Conservation (phyloP, 257 asterid genomes). For the Solanum lycopersicoides region DNA sequence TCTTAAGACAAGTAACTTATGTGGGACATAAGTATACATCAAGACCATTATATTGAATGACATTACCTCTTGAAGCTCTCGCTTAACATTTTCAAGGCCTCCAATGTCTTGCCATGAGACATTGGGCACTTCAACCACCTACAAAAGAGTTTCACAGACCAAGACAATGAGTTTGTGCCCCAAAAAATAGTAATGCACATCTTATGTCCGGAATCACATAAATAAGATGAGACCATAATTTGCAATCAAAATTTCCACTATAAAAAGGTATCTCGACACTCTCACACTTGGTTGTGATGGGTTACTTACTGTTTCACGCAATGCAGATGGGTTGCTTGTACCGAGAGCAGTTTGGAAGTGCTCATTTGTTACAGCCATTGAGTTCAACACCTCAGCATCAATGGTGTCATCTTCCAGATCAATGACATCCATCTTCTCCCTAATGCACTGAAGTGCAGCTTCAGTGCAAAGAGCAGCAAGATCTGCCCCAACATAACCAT, state of each 20-base stretch:
- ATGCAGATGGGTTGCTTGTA: constrained; percentile 52
- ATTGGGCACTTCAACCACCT: constrained; percentile 49
- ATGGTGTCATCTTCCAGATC: constrained; percentile 49
- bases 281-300: not conserved
- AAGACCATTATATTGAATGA: not conserved
- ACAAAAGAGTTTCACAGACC: not conserved
- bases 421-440: constrained; percentile 58
- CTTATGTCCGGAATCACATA: not conserved
- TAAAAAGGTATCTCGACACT: not conserved
- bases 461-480: constrained; percentile 60
- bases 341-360: constrained; percentile 51
- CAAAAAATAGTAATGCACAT: not conserved
- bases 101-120: constrained; percentile 36
- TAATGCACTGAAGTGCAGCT: constrained; percentile 55
- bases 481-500: constrained; percentile 54
- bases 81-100: constrained; percentile 38
- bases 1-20: not conserved
- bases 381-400: constrained; percentile 50
- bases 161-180: not conserved
- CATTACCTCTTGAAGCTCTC: constrained; percentile 44
- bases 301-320: constrained; percentile 41
- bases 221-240: not conserved
- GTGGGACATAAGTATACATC: not conserved
- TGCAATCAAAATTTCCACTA: not conserved
- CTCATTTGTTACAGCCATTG: constrained; percentile 51